Conservation (phyloP, 73 alveolate species). For the Breviolum minutum region DNA sequence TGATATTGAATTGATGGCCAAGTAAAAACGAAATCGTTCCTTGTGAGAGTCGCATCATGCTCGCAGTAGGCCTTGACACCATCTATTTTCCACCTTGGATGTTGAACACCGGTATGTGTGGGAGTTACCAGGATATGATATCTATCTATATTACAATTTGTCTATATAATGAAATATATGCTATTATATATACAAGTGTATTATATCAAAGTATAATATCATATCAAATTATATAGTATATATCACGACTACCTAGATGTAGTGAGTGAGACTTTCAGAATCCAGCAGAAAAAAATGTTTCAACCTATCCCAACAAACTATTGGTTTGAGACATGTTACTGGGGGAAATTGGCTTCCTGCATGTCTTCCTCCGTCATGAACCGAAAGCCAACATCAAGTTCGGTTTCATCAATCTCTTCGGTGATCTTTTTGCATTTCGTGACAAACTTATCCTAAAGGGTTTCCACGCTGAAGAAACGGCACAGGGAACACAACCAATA, state of each 20-base stretch:
- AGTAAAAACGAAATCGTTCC: not conserved
- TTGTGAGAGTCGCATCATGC: not conserved
- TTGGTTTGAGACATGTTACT: not conserved
- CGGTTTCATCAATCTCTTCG: not conserved
- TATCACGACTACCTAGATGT: not conserved
- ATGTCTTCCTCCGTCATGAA: slow-evolving; percentile 11
- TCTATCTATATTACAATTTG: too few species aligned
- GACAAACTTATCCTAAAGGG: not conserved
- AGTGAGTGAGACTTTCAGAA: too few species aligned
- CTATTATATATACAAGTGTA: too few species aligned
- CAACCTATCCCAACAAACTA: not conserved
- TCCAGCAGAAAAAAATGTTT: too few species aligned
- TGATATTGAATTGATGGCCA: too few species aligned
- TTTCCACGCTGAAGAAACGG: not conserved
- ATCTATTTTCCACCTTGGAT: not conserved
- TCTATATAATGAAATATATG: too few species aligned
- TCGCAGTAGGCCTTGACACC: not conserved
- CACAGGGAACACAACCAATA: not conserved
- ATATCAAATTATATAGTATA: not conserved
- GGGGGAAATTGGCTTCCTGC: not conserved
- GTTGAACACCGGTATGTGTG: not conserved
- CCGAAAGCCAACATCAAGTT: not conserved
- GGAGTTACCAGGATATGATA: too few species aligned
- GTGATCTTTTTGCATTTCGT: not conserved
- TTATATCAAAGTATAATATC: too few species aligned